Base-by-base conservation (phyloP, 202 grass and related monocot species). In the Zizania palustris region DNA sequence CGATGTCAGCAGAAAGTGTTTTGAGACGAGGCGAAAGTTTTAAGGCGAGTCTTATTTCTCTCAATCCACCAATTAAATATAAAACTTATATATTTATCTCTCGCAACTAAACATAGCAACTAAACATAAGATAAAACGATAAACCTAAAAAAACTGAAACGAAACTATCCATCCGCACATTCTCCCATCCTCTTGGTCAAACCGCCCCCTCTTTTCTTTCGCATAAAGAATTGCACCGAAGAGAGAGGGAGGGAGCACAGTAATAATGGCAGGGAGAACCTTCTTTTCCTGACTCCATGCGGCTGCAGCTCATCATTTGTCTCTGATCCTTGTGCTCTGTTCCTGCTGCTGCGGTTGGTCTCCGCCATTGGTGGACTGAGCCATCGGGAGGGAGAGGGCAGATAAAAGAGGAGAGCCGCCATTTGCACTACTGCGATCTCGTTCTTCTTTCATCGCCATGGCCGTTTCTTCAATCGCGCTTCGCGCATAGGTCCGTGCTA, bases 231-330 rank as follows among this genome's bases (percentile, higher is more conserved):
- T 50, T 20, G 60, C 10, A 38, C 3, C 40, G 3, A 22, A 79
- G 80, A 87, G 85, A 82, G 35, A 10, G 20, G 28, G 8, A 20
- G 16, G 46, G 45, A 57, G 58, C 36, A 46, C 7, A 77, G 60
- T 72, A 76, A 68, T 88, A 80, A 80, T 80, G 76, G 86, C 81
- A 71, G 86, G 81, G 55, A 66, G 81, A 88, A 84, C 71, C 86
- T 80, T 88, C 86, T 88, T 84, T 88, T 80, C 86, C 81, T 84
- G 76, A 88, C 81, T 88, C 71, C 75, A 76, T 71, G 76, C 71
- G 64, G 81, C 81, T 76, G 71, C 86, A 63, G 44, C 80, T 71
- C 76, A 88, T 88, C 76, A 88, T 88, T 88, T 88, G 81, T 80
- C 71, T 74, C 71, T 66, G 75, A 88, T 88, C 71, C 76, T 84